Percentiles rank a stretch among this genome's conserved stretches.
phyloP scores from a whole-genome alignment of 1,284 basidiomycete species.

The Fomitopsis palustris region DNA sequence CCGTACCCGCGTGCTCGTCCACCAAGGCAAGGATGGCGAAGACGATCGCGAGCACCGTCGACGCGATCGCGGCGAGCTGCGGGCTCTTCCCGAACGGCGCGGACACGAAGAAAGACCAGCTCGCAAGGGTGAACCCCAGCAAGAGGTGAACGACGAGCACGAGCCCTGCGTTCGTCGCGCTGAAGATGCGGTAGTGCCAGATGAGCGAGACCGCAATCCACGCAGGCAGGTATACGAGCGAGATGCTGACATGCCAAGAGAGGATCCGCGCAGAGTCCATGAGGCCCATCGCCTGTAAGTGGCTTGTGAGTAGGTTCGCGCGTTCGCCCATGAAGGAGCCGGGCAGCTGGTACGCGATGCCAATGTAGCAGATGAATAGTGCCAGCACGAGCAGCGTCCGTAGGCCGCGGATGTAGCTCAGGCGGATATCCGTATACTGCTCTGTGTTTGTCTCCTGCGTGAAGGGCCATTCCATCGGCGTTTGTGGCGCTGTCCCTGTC shows the following conservation, averaged over 20 bases:
- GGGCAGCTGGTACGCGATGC: conserved; percentile 70
- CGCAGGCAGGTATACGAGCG: conserved; percentile 55
- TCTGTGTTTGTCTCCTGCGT: conserved; percentile 64
- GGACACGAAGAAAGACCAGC: conserved; percentile 68
- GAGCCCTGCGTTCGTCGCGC: conserved; percentile 54
- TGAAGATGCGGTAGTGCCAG: conserved; percentile 67
- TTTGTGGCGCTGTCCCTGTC: conserved; percentile 47
- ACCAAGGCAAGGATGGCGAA: conserved; percentile 70
- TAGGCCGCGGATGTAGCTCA: conserved; percentile 66
- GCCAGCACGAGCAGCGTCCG: conserved; percentile 62
- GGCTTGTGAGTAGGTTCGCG: conserved; percentile 55
- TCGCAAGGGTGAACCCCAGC: conserved; percentile 62
- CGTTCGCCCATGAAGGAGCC: conserved; percentile 64
- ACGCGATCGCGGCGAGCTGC: conserved; percentile 65
- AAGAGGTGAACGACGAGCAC: conserved; percentile 66
- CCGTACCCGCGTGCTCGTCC: conserved; percentile 41
- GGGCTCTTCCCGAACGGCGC: conserved; percentile 71
- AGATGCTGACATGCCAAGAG: conserved; percentile 64
- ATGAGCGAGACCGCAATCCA: conserved; percentile 63
- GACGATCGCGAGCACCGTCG: conserved; percentile 64
- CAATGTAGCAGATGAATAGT: conserved; percentile 65
- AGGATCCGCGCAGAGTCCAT: conserved; percentile 61
- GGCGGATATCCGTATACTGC: conserved; percentile 47
- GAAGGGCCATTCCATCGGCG: conserved; percentile 70
- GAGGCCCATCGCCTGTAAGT: conserved; percentile 75